These are phyloP conservation scores for Aspergillus ostianus DNA, from an alignment of 495 filamentous ascomycete genomes.

Conservation along the genomic window DNA sequence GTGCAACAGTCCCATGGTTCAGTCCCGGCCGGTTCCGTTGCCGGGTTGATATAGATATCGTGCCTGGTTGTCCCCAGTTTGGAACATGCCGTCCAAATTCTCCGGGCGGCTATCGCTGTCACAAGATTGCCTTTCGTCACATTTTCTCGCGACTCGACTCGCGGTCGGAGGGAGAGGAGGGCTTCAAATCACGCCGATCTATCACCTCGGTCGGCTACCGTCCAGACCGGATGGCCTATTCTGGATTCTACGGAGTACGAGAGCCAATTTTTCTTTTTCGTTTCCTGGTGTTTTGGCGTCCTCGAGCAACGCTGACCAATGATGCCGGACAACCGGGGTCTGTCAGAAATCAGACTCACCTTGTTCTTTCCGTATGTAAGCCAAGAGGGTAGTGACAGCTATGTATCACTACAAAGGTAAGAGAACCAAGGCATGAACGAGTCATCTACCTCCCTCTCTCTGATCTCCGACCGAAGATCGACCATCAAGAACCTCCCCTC, in stretches of 20 bases:
- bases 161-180: slow-evolving; percentile 8
- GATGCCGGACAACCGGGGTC: not conserved
- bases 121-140: slow-evolving; percentile 19
- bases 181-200: slow-evolving; percentile 11
- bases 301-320: too few species aligned
- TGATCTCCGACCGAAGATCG: not conserved
- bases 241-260: not conserved
- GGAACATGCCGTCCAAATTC: not conserved
- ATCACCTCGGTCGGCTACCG: slow-evolving; percentile 10
- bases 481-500: not conserved
- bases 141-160: not conserved
- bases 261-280: not conserved
- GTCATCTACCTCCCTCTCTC: not conserved
- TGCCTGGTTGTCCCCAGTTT: not conserved
- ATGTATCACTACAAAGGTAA: too few species aligned
- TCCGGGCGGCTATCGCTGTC: slow-evolving; percentile 15
- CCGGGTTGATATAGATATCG: not conserved
- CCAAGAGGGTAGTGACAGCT: too few species aligned
- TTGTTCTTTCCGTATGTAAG: not conserved
- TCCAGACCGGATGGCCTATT: not conserved
- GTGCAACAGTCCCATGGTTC: slow-evolving; percentile 22
- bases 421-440: not conserved
- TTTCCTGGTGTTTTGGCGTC: not conserved
- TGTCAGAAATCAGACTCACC: not conserved
- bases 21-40: slow-evolving; percentile 18